A percentile compares a stretch with the other conserved stretches of the same genome.
Evolutionary conservation across 2,329 filamentous ascomycete genomes (phyloP).

Genomic region (Trichoderma guizhouense): DNA sequence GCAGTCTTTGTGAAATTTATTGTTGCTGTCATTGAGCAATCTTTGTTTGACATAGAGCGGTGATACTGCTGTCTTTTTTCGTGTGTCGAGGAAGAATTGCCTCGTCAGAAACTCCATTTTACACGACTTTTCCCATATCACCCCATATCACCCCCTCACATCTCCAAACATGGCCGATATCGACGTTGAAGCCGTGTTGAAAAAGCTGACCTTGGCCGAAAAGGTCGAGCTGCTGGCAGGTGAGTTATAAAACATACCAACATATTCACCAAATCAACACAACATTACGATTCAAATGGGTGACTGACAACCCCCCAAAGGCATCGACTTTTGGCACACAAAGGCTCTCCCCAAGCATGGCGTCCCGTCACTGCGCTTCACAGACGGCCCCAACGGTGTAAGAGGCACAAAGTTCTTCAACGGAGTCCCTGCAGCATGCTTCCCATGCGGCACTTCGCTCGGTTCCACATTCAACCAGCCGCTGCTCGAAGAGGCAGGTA

Average conservation of each 20-base stretch:
- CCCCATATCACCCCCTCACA: not conserved
- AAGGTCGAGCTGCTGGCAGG: conserved; percentile 54
- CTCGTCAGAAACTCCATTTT: not conserved
- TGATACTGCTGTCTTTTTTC: not conserved
- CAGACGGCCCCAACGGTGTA: conserved; percentile 68
- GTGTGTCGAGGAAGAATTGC: not conserved
- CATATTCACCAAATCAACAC: no score
- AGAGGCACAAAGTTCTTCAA: conserved; percentile 67
- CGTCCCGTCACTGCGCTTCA: conserved; percentile 61
- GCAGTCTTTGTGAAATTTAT: not conserved
- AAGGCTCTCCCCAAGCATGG: conserved; percentile 56
- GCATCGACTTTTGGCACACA: conserved; percentile 69
- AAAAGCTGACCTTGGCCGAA: conserved; percentile 50
- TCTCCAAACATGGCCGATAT: conserved; percentile 45
- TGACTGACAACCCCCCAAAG: conserved; percentile 29
- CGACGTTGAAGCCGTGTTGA: conserved; percentile 52
- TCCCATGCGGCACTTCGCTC: conserved; percentile 57
- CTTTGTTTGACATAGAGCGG: not conserved
- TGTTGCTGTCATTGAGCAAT: not conserved
- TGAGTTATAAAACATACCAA: conserved; percentile 22
- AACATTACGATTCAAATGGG: fast-evolving
- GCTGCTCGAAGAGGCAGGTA: conserved; percentile 50
- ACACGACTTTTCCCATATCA: not conserved
- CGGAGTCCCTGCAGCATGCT: conserved; percentile 57
- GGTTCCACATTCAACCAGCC: conserved; percentile 56